Percentiles rank a stretch among this genome's conserved stretches.
Conservation (phyloP, 1,284 basidiomycete genomes). For the Trichosporon inkin region DNA sequence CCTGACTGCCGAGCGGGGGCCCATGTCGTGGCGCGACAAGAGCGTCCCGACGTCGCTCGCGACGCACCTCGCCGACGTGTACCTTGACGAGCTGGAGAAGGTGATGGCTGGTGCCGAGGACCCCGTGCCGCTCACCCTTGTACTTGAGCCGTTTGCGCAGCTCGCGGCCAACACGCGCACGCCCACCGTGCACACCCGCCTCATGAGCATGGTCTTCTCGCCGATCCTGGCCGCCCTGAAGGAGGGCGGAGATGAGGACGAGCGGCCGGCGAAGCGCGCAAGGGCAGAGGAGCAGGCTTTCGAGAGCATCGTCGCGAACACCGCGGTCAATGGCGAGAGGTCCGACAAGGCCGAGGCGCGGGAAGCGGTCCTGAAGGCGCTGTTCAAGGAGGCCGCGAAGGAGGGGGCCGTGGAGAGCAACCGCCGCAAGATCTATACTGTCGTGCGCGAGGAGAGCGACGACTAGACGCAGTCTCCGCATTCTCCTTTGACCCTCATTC, state of each 20-base stretch:
- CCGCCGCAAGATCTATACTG: constrained; percentile 71
- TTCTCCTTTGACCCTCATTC: not conserved
- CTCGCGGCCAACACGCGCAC: constrained; percentile 44
- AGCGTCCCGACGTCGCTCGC: constrained; percentile 73
- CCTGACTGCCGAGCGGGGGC: constrained; percentile 61
- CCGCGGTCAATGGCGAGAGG: not conserved
- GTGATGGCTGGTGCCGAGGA: constrained; percentile 50
- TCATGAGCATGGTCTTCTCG: constrained; percentile 38
- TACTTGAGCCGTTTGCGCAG: constrained; percentile 44
- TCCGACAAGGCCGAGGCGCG: constrained; percentile 51
- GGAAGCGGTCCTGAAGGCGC: constrained; percentile 58
- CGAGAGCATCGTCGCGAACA: constrained; percentile 6
- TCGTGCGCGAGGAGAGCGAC: constrained; percentile 61
- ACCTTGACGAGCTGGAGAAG: constrained; percentile 84
- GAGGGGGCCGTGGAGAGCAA: constrained; percentile 63
- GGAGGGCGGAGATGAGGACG: constrained; percentile 16
- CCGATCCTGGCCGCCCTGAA: constrained; percentile 30
- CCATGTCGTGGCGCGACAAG: constrained; percentile 70
- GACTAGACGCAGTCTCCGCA: constrained; percentile 44
- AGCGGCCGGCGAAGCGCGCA: constrained; percentile 28
- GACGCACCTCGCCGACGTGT: constrained; percentile 86
- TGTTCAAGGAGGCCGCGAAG: constrained; percentile 73
- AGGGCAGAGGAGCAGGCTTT: not conserved
- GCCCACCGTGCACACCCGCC: constrained; percentile 41
- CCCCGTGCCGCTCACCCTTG: constrained; percentile 32